phyloP scores from a whole-genome alignment of 441 rosid genomes.

The Lagerstroemia fauriei region DNA sequence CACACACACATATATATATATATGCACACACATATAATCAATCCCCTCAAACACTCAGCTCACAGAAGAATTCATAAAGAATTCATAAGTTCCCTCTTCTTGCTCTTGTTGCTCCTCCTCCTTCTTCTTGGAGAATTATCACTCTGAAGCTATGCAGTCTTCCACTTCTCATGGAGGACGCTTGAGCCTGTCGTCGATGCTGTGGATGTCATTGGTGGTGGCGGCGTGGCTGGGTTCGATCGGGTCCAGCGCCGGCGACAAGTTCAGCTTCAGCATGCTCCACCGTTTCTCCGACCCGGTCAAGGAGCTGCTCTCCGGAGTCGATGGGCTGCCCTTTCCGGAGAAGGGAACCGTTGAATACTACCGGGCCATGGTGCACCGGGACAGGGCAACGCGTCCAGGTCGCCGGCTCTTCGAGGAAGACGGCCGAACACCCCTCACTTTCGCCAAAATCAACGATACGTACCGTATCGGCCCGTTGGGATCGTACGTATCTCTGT shows the following conservation, averaged over 20 bases:
- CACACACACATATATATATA: too few species aligned
- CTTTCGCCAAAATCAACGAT: conserved; percentile 23
- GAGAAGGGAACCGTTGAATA: conserved; percentile 20
- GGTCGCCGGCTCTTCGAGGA: conserved; percentile 18
- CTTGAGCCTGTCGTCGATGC: neutral
- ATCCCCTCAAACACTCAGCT: neutral
- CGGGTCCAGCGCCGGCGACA: neutral
- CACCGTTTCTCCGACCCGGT: neutral
- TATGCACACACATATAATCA: too few species aligned
- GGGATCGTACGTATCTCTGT: conserved; percentile 14
- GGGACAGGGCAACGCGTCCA: conserved; percentile 18
- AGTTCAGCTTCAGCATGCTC: neutral
- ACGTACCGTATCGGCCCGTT: conserved; percentile 3
- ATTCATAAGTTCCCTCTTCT: neutral
- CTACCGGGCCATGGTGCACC: conserved; percentile 23
- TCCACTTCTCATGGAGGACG: neutral
- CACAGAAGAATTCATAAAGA: neutral
- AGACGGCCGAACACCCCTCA: conserved; percentile 9
- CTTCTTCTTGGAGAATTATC: neutral
- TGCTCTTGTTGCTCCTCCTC: neutral
- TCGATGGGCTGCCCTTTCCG: neutral
- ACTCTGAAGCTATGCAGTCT: neutral
- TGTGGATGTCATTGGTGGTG: neutral
- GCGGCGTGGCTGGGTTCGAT: neutral
- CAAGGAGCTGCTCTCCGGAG: neutral